Evolutionary conservation across 2,329 filamentous ascomycete species (phyloP).

Genomic region (Aschersonia sp.): DNA sequence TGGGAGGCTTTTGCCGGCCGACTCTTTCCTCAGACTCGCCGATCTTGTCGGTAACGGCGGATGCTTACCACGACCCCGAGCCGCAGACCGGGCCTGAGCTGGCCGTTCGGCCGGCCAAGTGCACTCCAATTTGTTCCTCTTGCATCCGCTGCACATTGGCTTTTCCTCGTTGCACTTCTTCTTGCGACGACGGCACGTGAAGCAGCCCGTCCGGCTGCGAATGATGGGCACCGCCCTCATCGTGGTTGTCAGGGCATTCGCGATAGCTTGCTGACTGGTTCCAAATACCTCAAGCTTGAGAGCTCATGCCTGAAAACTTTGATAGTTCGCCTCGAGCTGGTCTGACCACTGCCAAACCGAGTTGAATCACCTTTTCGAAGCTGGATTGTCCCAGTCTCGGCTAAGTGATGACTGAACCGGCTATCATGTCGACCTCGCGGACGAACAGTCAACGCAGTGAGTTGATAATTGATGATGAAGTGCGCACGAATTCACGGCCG

Average conservation of each 20-base stretch:
- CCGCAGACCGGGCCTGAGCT: neutral
- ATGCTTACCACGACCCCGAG: neutral
- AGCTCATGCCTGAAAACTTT: too few species aligned
- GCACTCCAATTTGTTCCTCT: conserved; percentile 36
- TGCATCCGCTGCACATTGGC: conserved; percentile 37
- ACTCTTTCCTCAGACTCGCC: neutral
- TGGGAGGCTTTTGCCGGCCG: neutral
- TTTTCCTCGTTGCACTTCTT: conserved; percentile 39
- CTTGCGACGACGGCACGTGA: conserved; percentile 36
- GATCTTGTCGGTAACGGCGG: neutral
- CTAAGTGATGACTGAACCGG: too few species aligned
- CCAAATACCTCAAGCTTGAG: too few species aligned
- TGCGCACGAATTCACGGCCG: neutral
- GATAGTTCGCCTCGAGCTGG: too few species aligned
- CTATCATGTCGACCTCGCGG: too few species aligned
- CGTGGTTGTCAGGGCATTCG: neutral
- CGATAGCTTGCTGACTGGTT: neutral
- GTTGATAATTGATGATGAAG: neutral
- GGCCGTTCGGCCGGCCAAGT: conserved; percentile 23
- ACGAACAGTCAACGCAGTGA: neutral
- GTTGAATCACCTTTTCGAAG: too few species aligned
- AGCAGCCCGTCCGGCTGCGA: conserved; percentile 25
- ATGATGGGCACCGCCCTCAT: conserved; percentile 20
- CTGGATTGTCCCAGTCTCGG: too few species aligned
- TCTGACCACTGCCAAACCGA: too few species aligned